A percentile compares a stretch with the other conserved stretches of the same genome.
These are phyloP conservation scores for Colletotrichum gloeosporioides DNA, from an alignment of 2,329 filamentous ascomycete genomes.

Conservation along the genomic window DNA sequence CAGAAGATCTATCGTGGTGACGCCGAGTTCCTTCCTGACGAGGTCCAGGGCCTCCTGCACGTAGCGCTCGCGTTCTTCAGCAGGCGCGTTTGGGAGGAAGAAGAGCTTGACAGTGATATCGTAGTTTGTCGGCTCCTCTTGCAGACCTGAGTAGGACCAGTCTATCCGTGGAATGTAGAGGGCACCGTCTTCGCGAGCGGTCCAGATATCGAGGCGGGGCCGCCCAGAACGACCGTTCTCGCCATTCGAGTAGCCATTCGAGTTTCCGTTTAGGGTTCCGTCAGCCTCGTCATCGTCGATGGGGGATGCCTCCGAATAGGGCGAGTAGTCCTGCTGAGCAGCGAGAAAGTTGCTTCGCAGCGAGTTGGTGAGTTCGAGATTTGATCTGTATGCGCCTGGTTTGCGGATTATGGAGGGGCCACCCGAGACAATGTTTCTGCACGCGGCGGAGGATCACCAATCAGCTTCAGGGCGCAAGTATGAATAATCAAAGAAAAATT, in stretches of 20 bases:
- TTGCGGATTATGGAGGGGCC: constrained; percentile 86
- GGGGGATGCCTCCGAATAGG: constrained; percentile 28
- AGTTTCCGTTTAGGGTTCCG: constrained; percentile 23
- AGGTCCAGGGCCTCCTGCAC: constrained; percentile 79
- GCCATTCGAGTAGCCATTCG: constrained; percentile 34
- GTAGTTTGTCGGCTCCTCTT: constrained; percentile 84
- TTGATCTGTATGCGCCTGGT: constrained; percentile 80
- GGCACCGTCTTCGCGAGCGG: constrained; percentile 58
- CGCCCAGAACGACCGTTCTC: constrained; percentile 30
- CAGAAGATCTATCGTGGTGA: constrained; percentile 80
- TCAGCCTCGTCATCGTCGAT: constrained; percentile 29
- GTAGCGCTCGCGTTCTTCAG: constrained; percentile 70
- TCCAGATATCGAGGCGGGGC: constrained; percentile 65
- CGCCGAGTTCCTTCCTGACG: constrained; percentile 80
- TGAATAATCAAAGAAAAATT: constrained; percentile 26
- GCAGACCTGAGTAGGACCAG: constrained; percentile 72
- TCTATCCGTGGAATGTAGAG: constrained; percentile 82
- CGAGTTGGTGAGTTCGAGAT: constrained; percentile 89
- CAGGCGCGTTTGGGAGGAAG: constrained; percentile 77
- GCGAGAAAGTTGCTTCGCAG: constrained; percentile 83
- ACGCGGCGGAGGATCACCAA: constrained; percentile 13
- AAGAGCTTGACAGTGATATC: constrained; percentile 97
- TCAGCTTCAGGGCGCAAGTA: constrained; percentile 15
- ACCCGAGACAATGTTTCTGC: constrained; percentile 81
- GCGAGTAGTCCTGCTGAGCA: constrained; percentile 68